Base-by-base conservation (phyloP, 225 moss, liverwort and hornwort genomes). In the Rhytidiadelphus loreus region DNA sequence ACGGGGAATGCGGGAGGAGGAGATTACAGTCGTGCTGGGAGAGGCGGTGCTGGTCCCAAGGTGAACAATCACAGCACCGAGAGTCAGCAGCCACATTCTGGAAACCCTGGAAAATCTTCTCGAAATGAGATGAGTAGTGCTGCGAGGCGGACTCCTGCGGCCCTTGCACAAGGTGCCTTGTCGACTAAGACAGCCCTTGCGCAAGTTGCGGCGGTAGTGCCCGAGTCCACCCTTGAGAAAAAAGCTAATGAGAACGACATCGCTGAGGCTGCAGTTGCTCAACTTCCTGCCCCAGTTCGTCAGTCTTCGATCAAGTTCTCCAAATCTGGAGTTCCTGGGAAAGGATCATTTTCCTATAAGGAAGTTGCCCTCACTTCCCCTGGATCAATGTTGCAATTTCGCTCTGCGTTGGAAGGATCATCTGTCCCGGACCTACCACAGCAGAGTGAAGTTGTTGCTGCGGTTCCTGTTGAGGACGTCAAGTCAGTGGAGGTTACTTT, bases 341-440 rank as follows among this genome's bases (percentile, higher is more conserved):
- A 89, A 71, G 87, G 91, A 46, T 83, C 89, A 25, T 92, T 92
- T 69, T 93, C 94, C 13, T 94, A 94, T 46, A 94, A 94, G 84
- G 94, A 94, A 64, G 91, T 93, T 64, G 92, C 93, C 30, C 92
- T 94, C 41, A 90, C 94, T 35, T 89, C 92, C 33, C 94, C 90
- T 69, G 93, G 94, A 85, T 85, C 91, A 33, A 83, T 90, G 80
- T n/a, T 89, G 64, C 87, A 88, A 72, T 74, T 90, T 58, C 92
- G 94, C 56, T 86, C 89, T 60, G 41, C 81, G 52, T 48, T 85
- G 41, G 91, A 89, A 84, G 83, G 44, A 37, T 81, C 88, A 77
- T 65, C 60, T 86, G 77, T 81, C 53, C 61, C 85, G n/a, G 89
- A 88, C 55, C 26, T 57, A 77, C 74, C 86, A n/a, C 83, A 78